phyloP scores from a whole-genome alignment of 108 stramenopile genomes.

The Halocafeteria seosinensis region DNA sequence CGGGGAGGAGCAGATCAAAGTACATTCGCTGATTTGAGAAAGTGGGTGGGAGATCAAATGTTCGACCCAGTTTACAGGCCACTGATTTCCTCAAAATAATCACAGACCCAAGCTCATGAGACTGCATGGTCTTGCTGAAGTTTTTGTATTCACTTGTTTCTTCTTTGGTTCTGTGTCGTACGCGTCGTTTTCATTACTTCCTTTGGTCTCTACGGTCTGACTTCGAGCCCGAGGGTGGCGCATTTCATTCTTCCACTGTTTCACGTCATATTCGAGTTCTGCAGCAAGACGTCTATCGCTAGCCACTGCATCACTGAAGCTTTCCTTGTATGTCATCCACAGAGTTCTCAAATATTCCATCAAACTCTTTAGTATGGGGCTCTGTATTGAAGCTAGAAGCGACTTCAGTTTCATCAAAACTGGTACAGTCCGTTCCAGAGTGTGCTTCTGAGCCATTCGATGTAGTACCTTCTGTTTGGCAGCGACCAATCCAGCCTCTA shows the following conservation, averaged over 20 bases:
- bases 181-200: too few relatives aligned
- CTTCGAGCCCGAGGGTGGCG: too few relatives aligned
- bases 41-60: too few relatives aligned
- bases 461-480: conserved; percentile 58
- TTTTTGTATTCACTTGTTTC: too few relatives aligned
- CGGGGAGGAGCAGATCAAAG: too few relatives aligned
- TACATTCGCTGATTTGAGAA: too few relatives aligned
- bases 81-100: conserved; percentile 77
- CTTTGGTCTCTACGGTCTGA: too few relatives aligned
- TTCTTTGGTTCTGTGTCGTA: too few relatives aligned
- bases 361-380: conserved; percentile 57
- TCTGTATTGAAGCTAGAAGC: conserved; percentile 52
- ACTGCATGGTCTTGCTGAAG: too few relatives aligned
- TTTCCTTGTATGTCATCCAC: conserved; percentile 50
- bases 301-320: conserved; percentile 58
- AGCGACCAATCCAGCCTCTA: conserved; percentile 39
- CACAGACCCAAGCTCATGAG: too few relatives aligned
- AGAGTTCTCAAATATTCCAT: conserved; percentile 61
- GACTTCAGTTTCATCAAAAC: conserved; percentile 64
- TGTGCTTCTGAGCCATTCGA: conserved; percentile 67
- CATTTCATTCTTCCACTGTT: too few relatives aligned
- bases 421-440: conserved; percentile 72
- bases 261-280: conserved; percentile 58
- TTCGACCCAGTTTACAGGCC: too few relatives aligned
- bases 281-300: conserved; percentile 53